Evolutionary conservation across 495 filamentous ascomycete species (phyloP).

Genomic region (Hyaloscypha hepaticicola): DNA sequence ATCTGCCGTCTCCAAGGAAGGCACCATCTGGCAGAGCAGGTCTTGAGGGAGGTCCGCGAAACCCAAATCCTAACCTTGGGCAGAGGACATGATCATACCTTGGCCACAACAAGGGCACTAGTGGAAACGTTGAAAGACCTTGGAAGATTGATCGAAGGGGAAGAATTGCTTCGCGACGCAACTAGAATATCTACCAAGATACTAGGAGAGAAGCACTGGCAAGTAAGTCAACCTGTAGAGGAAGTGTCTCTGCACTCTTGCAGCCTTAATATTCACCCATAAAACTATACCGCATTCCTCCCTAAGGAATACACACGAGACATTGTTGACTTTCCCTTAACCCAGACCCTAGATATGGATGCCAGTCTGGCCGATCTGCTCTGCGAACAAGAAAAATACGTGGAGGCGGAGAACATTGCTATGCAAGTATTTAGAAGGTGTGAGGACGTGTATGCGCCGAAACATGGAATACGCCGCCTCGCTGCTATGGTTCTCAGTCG

Average conservation of each 20-base stretch:
- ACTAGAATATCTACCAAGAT: not conserved
- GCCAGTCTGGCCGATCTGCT: not conserved
- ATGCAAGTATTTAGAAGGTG: not conserved
- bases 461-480: not conserved
- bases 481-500: not conserved
- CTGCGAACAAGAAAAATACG: not conserved
- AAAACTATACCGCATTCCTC: not conserved
- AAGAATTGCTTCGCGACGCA: not conserved
- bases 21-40: not conserved
- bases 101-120: not conserved
- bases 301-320: not conserved
- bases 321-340: not conserved
- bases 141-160: not conserved
- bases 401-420: not conserved
- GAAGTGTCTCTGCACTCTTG: no score
- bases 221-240: no score
- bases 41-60: not conserved
- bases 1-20: not conserved
- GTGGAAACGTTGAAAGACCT: not conserved
- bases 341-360: not conserved
- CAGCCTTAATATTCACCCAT: not conserved
- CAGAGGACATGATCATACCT: not conserved
- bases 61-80: not conserved
- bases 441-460: not conserved
- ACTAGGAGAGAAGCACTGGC: not conserved